A percentile compares a stretch with the other conserved stretches of the same genome.
phyloP scores from a whole-genome alignment of 129 eudicot species.

The Artemisia tridentata region DNA sequence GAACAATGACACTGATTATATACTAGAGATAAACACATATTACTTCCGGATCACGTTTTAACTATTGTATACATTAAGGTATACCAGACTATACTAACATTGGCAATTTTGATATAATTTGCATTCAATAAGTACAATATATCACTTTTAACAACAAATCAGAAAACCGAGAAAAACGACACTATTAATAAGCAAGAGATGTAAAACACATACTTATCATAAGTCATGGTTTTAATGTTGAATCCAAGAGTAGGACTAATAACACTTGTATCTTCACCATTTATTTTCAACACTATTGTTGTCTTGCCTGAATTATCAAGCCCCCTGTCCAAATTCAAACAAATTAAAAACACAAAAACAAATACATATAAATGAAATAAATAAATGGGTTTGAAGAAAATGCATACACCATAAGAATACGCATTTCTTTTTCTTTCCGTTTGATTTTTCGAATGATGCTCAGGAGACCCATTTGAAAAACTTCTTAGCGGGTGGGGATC shows the following conservation, averaged over 20 bases:
- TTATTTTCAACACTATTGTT: constrained; percentile 84
- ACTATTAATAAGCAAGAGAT: neutral
- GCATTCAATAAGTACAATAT: neutral
- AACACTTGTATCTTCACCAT: constrained; percentile 93
- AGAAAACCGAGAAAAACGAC: neutral
- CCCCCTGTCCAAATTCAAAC: constrained; percentile 49
- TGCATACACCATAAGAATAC: constrained; percentile 93
- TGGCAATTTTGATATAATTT: neutral
- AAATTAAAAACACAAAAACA: neutral
- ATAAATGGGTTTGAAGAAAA: neutral
- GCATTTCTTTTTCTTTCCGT: constrained; percentile 96
- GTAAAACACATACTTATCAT: constrained; percentile 48
- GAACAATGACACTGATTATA: no score
- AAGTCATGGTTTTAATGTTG: constrained; percentile 87
- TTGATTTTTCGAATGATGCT: constrained; percentile 97
- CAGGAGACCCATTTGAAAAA: constrained; percentile 67
- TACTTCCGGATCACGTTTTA: no score
- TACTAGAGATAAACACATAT: no score
- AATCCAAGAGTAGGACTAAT: constrained; percentile 96
- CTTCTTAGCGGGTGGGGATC: no score
- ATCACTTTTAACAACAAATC: neutral
- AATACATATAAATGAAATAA: neutral
- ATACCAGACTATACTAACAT: no score
- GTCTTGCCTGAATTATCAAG: constrained; percentile 96
- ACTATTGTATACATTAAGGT: no score